phyloP scores from a whole-genome alignment of 371 early-diverging fungal species.

The Thermomucor indicae-seudaticae region DNA sequence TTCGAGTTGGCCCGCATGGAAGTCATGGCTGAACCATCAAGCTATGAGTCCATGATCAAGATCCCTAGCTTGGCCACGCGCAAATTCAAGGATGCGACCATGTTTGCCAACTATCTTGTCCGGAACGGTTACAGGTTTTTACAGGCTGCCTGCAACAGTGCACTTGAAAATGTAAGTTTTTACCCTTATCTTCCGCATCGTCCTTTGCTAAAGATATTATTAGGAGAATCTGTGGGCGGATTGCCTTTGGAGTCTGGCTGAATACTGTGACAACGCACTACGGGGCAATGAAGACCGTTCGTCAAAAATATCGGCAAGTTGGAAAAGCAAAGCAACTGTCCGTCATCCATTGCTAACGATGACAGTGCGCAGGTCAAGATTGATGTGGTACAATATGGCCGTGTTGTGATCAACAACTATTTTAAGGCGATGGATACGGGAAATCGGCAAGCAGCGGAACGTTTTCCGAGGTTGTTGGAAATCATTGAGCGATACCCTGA shows the following conservation, averaged over 20 bases:
- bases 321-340: no score
- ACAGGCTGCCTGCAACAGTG: not conserved
- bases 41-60: no score
- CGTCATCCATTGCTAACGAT: no score
- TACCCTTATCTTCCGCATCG: no score
- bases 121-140: not conserved
- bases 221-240: no score
- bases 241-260: constrained; percentile 32
- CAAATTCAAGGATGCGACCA: not conserved
- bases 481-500: constrained; percentile 55
- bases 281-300: constrained; percentile 8
- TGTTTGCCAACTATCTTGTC: not conserved
- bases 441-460: constrained; percentile 44
- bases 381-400: constrained; percentile 27
- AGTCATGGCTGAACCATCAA: constrained; percentile 6
- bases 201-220: no score
- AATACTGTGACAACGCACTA: constrained; percentile 34
- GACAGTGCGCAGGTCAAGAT: constrained; percentile 13
- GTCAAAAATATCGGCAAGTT: constrained; percentile 7
- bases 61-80: constrained; percentile 1
- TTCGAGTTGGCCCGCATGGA: constrained; percentile 10
- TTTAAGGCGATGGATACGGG: constrained; percentile 45
- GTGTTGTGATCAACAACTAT: constrained; percentile 44
- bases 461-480: constrained; percentile 68
- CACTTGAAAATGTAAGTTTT: constrained; percentile 11